phyloP scores from a whole-genome alignment of 2,329 filamentous ascomycete genomes.

The Endoconidiophora polonica region DNA sequence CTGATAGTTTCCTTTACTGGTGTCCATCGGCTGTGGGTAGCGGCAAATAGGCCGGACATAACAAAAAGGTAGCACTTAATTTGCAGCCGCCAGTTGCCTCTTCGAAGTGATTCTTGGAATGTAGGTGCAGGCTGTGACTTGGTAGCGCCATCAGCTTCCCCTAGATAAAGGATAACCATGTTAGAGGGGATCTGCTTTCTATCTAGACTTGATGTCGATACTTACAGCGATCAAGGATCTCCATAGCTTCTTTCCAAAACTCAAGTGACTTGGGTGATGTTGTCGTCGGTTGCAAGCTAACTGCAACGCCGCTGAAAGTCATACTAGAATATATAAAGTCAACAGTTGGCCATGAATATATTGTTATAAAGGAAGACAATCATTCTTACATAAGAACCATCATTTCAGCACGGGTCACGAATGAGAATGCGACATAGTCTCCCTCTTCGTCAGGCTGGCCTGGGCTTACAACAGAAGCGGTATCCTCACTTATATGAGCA shows the following conservation, averaged over 20 bases:
- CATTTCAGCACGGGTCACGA: conserved; percentile 43
- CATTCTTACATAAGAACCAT: conserved; percentile 35
- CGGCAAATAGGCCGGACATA: conserved; percentile 53
- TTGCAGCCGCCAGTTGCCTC: conserved; percentile 47
- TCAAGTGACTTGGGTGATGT: conserved; percentile 22
- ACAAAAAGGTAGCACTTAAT: conserved; percentile 54
- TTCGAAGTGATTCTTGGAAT: conserved; percentile 38
- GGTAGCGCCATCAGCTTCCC: conserved; percentile 13
- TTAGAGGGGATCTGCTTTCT: conserved; percentile 1
- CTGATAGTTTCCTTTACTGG: conserved; percentile 41
- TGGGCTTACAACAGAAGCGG: conserved; percentile 33
- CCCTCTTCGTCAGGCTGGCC: conserved; percentile 27
- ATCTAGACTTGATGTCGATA: conserved; percentile 13
- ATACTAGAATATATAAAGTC: conserved; percentile 23
- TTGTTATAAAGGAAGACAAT: background rate
- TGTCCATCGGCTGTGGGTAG: conserved; percentile 54
- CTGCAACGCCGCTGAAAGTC: conserved; percentile 36
- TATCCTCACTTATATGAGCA: conserved; percentile 39
- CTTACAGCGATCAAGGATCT: conserved; percentile 32
- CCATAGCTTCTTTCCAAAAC: conserved; percentile 27
- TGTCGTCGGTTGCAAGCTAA: conserved; percentile 23
- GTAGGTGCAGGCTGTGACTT: conserved; percentile 12
- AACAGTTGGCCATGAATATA: background rate
- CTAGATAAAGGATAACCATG: conserved; percentile 4
- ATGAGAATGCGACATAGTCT: conserved; percentile 43